phyloP scores from a whole-genome alignment of 78 protist genomes.

The Dictyostelium citrinum region DNA sequence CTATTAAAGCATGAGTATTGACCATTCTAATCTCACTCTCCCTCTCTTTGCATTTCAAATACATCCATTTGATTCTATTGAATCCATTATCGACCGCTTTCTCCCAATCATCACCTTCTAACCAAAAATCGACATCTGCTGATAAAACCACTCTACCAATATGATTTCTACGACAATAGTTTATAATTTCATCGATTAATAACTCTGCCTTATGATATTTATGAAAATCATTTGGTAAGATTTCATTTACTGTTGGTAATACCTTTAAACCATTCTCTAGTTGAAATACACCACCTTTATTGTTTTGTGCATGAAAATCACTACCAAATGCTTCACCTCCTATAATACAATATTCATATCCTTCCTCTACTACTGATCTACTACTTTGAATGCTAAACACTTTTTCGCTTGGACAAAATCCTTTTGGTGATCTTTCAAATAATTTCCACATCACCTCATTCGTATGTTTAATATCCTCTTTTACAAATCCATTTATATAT shows the following conservation, averaged over 20 bases:
- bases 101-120: conserved; percentile 8
- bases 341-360: conserved; percentile 72
- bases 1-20: conserved; percentile 33
- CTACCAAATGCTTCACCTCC: conserved; percentile 76
- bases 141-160: conserved; percentile 50
- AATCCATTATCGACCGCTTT: neutral
- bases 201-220: conserved; percentile 58
- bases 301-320: conserved; percentile 49
- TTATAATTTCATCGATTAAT: conserved; percentile 52
- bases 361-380: conserved; percentile 34
- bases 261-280: conserved; percentile 38
- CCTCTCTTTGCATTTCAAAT: conserved; percentile 31
- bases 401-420: conserved; percentile 72
- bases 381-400: conserved; percentile 65
- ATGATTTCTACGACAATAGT: conserved; percentile 53
- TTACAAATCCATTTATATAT: conserved; percentile 61
- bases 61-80: conserved; percentile 62
- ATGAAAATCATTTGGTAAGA: conserved; percentile 56
- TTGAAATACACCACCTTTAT: conserved; percentile 46
- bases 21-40: conserved; percentile 48
- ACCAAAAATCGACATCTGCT: conserved; percentile 75
- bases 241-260: conserved; percentile 54
- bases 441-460: conserved; percentile 32
- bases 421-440: conserved; percentile 67
- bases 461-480: conserved; percentile 66